phyloP scores from a whole-genome alignment of 805 yeast genomes.

The Allodekkera sacchari region DNA sequence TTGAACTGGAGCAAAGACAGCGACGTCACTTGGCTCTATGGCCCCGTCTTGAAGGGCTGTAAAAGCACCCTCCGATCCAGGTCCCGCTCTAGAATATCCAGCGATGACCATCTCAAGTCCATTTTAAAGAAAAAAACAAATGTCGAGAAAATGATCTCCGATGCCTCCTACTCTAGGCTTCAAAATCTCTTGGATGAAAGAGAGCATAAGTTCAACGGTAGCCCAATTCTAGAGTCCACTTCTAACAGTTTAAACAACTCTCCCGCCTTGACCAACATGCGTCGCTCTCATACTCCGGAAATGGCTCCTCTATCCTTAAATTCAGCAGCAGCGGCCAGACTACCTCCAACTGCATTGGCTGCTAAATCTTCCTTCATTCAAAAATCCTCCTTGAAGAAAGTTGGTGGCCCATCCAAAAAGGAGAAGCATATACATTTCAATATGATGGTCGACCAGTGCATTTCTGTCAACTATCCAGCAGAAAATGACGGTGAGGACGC shows the following conservation, averaged over 20 bases:
- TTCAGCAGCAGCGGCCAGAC: too few relatives aligned
- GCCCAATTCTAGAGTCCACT: conserved; percentile 26
- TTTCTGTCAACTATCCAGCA: conserved; percentile 45
- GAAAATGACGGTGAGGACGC: conserved; percentile 20
- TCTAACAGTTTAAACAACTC: conserved; percentile 9
- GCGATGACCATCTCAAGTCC: conserved; percentile 51
- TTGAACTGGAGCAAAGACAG: conserved; percentile 96
- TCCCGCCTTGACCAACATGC: too few relatives aligned
- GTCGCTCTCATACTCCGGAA: too few relatives aligned
- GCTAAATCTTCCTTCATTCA: too few relatives aligned
- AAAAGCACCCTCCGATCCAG: conserved; percentile 10
- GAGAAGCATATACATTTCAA: conserved; percentile 84
- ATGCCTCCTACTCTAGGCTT: conserved; percentile 30
- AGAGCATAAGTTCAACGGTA: conserved; percentile 22
- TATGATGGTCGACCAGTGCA: conserved; percentile 91
- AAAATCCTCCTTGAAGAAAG: conserved; percentile 4
- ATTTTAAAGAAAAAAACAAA: conserved; percentile 82
- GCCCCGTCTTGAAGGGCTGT: conserved; percentile 46
- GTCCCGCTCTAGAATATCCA: background rate
- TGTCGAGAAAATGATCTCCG: conserved; percentile 69
- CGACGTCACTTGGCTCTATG: conserved; percentile 97
- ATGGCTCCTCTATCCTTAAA: too few relatives aligned
- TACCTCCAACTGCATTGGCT: too few relatives aligned
- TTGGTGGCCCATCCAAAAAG: conserved; percentile 15
- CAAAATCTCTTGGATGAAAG: conserved; percentile 23